A percentile compares a stretch with the other conserved stretches of the same genome.
These are phyloP conservation scores for Haplosporangium sp. DNA, from an alignment of 371 early-diverging fungal genomes.

Conservation along the genomic window DNA sequence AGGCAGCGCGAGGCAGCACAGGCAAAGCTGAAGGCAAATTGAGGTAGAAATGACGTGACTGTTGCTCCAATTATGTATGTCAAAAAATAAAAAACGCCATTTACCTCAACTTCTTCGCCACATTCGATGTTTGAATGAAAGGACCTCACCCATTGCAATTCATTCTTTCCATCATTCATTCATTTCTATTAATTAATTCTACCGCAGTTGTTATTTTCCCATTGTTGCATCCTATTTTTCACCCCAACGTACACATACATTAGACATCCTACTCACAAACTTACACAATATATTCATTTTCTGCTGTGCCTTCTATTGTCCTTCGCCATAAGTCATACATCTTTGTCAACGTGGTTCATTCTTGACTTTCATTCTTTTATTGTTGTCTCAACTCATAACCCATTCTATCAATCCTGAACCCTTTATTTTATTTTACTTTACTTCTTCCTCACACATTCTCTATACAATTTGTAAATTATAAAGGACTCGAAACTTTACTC, in stretches of 20 bases:
- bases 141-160: no score
- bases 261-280: no score
- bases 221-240: no score
- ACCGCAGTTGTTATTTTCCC: background rate
- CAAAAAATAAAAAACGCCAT: background rate
- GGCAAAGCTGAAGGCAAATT: constrained; percentile 5
- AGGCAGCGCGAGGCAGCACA: constrained; percentile 24
- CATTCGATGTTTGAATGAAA: no score
- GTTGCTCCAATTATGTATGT: background rate
- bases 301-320: background rate
- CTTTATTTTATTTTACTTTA: constrained; percentile 7
- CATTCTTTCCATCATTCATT: background rate
- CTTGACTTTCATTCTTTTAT: background rate
- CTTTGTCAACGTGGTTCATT: background rate
- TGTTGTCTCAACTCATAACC: background rate
- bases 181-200: background rate
- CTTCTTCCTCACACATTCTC: background rate
- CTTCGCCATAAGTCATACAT: background rate
- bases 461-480: background rate
- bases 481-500: background rate
- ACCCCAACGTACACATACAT: no score
- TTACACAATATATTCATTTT: background rate
- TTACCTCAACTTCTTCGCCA: no score
- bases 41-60: constrained; percentile 6
- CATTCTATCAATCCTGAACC: background rate